These are phyloP conservation scores for Fistulifera pelliculosa DNA, from an alignment of 108 stramenopile genomes.

Conservation along the genomic window DNA sequence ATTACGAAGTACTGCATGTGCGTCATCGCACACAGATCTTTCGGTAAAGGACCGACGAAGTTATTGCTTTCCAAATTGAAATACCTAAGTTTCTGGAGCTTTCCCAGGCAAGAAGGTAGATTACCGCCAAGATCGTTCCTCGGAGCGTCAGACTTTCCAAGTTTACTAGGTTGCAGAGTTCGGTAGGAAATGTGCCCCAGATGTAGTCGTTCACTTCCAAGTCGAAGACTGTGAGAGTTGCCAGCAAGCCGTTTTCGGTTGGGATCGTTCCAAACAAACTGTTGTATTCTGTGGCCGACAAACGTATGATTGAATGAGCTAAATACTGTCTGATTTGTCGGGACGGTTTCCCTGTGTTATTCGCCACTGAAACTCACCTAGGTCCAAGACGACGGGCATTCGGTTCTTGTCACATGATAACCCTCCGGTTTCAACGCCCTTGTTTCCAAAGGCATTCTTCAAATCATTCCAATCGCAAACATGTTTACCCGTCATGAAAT, in stretches of 20 bases:
- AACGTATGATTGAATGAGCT: too few species aligned
- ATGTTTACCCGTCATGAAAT: slow-evolving; percentile 1
- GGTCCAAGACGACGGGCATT: neutral
- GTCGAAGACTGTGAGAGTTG: neutral
- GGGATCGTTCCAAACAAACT: neutral
- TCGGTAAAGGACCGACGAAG: too few species aligned
- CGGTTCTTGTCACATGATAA: neutral
- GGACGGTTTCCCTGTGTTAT: too few species aligned
- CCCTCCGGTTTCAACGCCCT: neutral
- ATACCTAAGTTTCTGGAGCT: neutral
- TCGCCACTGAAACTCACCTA: neutral
- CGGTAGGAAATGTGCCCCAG: neutral
- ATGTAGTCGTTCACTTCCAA: slow-evolving; percentile 4
- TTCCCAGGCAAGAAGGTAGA: slow-evolving; percentile 4
- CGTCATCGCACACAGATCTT: too few species aligned
- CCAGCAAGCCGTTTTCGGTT: neutral
- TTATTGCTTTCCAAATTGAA: neutral
- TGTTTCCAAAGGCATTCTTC: neutral
- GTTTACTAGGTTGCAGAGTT: neutral
- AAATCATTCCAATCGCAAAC: slow-evolving; percentile 4
- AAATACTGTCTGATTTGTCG: too few species aligned
- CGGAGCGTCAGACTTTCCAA: neutral
- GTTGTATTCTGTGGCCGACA: neutral
- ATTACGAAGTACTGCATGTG: too few species aligned
- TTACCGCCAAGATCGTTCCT: slow-evolving; percentile 1